These are phyloP conservation scores for Friedmanniomyces simplex DNA, from an alignment of 495 filamentous ascomycete genomes.

Conservation along the genomic window DNA sequence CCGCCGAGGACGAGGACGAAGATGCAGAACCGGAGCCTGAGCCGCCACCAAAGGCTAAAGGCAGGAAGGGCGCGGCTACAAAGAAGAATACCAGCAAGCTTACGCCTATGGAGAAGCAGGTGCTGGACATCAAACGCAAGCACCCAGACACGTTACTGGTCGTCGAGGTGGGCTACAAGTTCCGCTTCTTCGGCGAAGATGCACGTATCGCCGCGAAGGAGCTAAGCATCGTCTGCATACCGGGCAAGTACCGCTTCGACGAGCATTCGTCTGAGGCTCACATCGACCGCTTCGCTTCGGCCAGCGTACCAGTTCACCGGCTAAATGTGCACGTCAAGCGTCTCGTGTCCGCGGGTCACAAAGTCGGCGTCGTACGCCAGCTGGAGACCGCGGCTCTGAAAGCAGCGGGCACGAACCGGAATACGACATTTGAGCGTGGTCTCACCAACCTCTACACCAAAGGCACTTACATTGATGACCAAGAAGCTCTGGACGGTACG, in stretches of 20 bases:
- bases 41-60: slow-evolving; percentile 36
- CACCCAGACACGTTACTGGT: slow-evolving; percentile 82
- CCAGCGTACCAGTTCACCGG: slow-evolving; percentile 87
- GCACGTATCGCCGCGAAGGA: slow-evolving; percentile 82
- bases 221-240: slow-evolving; percentile 91
- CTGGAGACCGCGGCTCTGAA: slow-evolving; percentile 98
- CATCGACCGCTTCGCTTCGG: slow-evolving; percentile 83
- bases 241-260: slow-evolving; percentile 88
- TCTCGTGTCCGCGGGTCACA: slow-evolving; percentile 82
- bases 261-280: slow-evolving; percentile 95
- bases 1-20: slow-evolving; percentile 24
- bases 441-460: slow-evolving; percentile 97
- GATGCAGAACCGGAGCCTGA: slow-evolving; percentile 34
- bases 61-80: slow-evolving; percentile 58
- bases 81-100: slow-evolving; percentile 67
- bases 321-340: slow-evolving; percentile 93
- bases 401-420: slow-evolving; percentile 89
- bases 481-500: slow-evolving; percentile 59
- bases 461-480: slow-evolving; percentile 93
- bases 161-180: slow-evolving; percentile 96
- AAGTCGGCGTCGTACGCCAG: slow-evolving; percentile 92
- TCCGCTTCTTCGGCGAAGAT: slow-evolving; percentile 96
- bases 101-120: slow-evolving; percentile 88
- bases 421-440: slow-evolving; percentile 82
- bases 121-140: slow-evolving; percentile 85